phyloP scores from a whole-genome alignment of 345 rosid species.

The Citrus unshiu region DNA sequence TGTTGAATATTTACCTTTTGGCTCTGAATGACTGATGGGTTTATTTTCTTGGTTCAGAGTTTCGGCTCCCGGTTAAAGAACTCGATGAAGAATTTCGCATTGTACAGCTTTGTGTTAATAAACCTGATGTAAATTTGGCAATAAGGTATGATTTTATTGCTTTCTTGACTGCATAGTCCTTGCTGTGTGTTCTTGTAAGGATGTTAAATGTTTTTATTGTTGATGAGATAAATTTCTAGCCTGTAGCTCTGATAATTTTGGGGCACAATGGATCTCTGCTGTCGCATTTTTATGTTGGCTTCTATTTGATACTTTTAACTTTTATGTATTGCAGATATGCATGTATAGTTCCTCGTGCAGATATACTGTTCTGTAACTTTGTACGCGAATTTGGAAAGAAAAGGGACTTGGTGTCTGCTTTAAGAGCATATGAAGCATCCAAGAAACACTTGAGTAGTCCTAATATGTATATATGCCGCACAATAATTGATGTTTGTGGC shows the following conservation, averaged over 20 bases:
- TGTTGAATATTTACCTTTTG: background rate
- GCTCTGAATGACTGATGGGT: slow-evolving; percentile 12
- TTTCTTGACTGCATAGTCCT: background rate
- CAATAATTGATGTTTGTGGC: slow-evolving; percentile 78
- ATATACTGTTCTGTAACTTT: slow-evolving; percentile 57
- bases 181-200: background rate
- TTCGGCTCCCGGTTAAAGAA: slow-evolving; percentile 56
- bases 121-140: slow-evolving; percentile 54
- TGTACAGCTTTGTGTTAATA: slow-evolving; percentile 54
- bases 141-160: slow-evolving; percentile 51
- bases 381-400: slow-evolving; percentile 74
- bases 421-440: slow-evolving; percentile 66
- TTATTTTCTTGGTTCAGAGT: slow-evolving; percentile 44
- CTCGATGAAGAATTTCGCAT: slow-evolving; percentile 53
- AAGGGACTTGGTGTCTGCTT: slow-evolving; percentile 66
- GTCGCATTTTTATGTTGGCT: background rate
- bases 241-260: background rate
- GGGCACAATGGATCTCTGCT: background rate
- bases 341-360: slow-evolving; percentile 57
- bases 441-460: slow-evolving; percentile 47
- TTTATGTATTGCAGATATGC: slow-evolving; percentile 60
- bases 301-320: slow-evolving; percentile 17
- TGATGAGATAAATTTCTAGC: background rate
- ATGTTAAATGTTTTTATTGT: background rate
- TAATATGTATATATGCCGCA: slow-evolving; percentile 74